These are phyloP conservation scores for Keithomyces neogunnii DNA, from an alignment of 2,329 filamentous ascomycete genomes.

Conservation along the genomic window DNA sequence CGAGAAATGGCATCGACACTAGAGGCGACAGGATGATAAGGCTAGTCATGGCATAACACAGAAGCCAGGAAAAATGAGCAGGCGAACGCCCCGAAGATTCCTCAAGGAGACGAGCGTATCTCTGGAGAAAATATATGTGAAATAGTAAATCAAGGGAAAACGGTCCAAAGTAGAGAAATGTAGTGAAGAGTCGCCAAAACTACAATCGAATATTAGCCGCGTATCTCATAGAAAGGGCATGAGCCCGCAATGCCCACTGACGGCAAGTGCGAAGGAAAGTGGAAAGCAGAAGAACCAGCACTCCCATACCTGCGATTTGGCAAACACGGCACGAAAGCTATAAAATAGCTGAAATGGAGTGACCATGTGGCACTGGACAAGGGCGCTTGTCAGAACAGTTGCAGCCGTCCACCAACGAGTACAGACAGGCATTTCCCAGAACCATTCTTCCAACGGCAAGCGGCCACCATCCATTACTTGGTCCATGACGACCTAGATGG, in stretches of 20 bases:
- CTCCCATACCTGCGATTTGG: slow-evolving; percentile 74
- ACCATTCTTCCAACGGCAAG: slow-evolving; percentile 91
- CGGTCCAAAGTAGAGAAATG: slow-evolving; percentile 95
- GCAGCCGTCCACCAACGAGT: slow-evolving; percentile 96
- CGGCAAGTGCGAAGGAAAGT: not conserved
- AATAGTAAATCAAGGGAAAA: slow-evolving; percentile 91
- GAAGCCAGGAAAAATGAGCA: slow-evolving; percentile 90
- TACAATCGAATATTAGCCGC: slow-evolving; percentile 28
- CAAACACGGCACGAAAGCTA: slow-evolving; percentile 84
- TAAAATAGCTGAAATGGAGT: slow-evolving; percentile 96
- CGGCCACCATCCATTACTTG: slow-evolving; percentile 52
- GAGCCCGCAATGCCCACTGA: not conserved
- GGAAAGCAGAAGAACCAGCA: not conserved
- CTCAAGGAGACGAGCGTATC: slow-evolving; percentile 90
- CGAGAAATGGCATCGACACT: slow-evolving; percentile 86
- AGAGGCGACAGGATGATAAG: slow-evolving; percentile 78
- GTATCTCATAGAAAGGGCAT: not conserved
- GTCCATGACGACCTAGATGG: slow-evolving; percentile 33
- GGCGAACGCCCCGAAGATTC: slow-evolving; percentile 87
- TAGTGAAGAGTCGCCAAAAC: slow-evolving; percentile 96
- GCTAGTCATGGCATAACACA: slow-evolving; percentile 74
- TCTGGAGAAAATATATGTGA: slow-evolving; percentile 96
- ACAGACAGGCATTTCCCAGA: slow-evolving; percentile 96
- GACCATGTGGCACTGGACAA: slow-evolving; percentile 89
- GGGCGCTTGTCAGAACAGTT: slow-evolving; percentile 74